These are phyloP conservation scores for Lecanosticta acicola DNA, from an alignment of 2,329 filamentous ascomycete genomes.

Conservation along the genomic window DNA sequence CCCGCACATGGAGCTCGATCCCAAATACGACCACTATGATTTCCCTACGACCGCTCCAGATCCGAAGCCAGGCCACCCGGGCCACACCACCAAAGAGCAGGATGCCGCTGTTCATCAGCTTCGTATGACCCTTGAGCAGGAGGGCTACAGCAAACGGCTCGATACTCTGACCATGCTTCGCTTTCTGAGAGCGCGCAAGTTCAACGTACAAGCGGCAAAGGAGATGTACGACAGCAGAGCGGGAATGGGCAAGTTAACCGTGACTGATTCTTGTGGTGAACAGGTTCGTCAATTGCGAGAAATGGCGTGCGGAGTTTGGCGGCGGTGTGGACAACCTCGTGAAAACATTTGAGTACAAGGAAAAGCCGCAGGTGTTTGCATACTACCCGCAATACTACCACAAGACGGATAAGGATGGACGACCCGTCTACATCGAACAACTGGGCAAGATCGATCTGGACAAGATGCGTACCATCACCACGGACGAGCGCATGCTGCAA, in stretches of 20 bases:
- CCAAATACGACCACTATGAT: slow-evolving; percentile 96
- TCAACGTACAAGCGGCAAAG: slow-evolving; percentile 77
- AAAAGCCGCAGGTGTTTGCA: slow-evolving; percentile 76
- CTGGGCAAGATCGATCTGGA: slow-evolving; percentile 87
- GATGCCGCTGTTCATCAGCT: slow-evolving; percentile 86
- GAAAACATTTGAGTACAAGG: slow-evolving; percentile 75
- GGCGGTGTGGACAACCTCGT: slow-evolving; percentile 69
- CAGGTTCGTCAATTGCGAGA: slow-evolving; percentile 87
- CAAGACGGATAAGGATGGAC: slow-evolving; percentile 92
- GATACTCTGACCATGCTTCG: slow-evolving; percentile 87
- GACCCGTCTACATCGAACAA: slow-evolving; percentile 95
- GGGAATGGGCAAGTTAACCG: too few relatives aligned
- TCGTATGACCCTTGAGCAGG: slow-evolving; percentile 74
- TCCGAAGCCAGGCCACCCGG: slow-evolving; percentile 71
- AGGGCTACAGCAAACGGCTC: slow-evolving; percentile 74
- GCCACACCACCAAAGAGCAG: slow-evolving; percentile 78
- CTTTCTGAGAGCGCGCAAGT: slow-evolving; percentile 80
- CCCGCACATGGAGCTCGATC: slow-evolving; percentile 54
- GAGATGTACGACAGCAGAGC: slow-evolving; percentile 62
- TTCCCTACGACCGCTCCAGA: slow-evolving; percentile 74
- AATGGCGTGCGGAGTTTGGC: slow-evolving; percentile 82
- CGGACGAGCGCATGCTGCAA: slow-evolving; percentile 85
- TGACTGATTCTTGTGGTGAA: slow-evolving; percentile 22
- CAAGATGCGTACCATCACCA: slow-evolving; percentile 89
- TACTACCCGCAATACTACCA: slow-evolving; percentile 99